Evolutionary conservation across 2,329 filamentous ascomycete genomes (phyloP).

Genomic region (Talaromyces marneffei): DNA sequence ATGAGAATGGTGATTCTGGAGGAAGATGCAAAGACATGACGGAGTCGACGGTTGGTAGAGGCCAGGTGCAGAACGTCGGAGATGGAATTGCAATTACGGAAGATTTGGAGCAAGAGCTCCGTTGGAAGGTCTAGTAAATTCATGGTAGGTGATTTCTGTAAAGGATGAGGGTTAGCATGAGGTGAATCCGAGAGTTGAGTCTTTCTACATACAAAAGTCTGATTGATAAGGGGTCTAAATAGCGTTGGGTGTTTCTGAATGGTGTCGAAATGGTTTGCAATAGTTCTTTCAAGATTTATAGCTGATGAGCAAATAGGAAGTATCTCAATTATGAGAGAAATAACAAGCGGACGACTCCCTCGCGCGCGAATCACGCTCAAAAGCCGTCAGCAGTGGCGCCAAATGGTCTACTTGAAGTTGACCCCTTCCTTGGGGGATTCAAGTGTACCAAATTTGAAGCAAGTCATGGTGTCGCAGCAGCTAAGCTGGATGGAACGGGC

Average conservation of each 20-base stretch:
- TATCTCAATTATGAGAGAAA: constrained; percentile 1
- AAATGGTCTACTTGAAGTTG: constrained; percentile 21
- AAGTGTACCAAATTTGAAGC: constrained; percentile 8
- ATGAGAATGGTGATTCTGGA: constrained; percentile 52
- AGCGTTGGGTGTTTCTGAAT: neutral
- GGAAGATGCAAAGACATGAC: constrained; percentile 47
- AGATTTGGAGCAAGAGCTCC: constrained; percentile 55
- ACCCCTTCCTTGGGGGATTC: constrained; percentile 32
- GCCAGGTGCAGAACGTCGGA: constrained; percentile 51
- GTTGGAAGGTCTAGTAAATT: constrained; percentile 51
- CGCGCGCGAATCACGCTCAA: constrained; percentile 17
- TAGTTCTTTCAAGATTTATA: neutral
- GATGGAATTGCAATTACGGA: constrained; percentile 48
- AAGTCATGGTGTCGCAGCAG: neutral
- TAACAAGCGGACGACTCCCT: constrained; percentile 10
- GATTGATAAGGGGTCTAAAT: neutral
- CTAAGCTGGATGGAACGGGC: neutral
- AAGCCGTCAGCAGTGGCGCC: constrained; percentile 18
- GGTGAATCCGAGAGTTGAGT: no score
- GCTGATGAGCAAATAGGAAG: neutral
- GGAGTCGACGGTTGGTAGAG: constrained; percentile 51
- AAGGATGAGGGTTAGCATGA: neutral
- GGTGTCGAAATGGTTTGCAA: neutral
- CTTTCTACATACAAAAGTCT: neutral
- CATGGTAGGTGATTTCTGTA: constrained; percentile 35